Percentiles rank a stretch among this genome's conserved stretches.
phyloP scores from a whole-genome alignment of 83 land plant species.

The Diphasiastrum complanatum region DNA sequence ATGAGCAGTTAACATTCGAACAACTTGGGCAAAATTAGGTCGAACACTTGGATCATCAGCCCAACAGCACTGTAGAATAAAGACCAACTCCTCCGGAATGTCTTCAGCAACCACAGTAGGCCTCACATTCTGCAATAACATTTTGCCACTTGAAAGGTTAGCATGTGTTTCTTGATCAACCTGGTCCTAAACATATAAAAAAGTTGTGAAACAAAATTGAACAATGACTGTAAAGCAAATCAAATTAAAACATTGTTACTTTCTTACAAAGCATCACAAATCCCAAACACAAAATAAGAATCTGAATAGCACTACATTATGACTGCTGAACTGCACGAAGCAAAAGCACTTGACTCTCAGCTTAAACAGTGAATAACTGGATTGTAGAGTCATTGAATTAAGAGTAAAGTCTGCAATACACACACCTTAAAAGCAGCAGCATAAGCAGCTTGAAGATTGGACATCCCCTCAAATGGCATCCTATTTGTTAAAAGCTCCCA shows the following conservation, averaged over 20 bases:
- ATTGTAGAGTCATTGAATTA: too few relatives aligned
- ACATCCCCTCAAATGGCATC: conserved; percentile 86
- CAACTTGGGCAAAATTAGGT: conserved; percentile 54
- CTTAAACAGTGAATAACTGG: too few relatives aligned
- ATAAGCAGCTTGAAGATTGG: conserved; percentile 81
- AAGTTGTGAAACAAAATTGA: background rate
- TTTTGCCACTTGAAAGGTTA: background rate
- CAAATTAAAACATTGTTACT: background rate
- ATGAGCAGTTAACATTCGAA: conserved; percentile 39
- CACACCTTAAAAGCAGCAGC: conserved; percentile 81
- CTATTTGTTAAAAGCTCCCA: conserved; percentile 79
- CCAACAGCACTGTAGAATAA: conserved; percentile 66
- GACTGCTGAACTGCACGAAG: too few relatives aligned
- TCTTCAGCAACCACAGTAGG: conserved; percentile 43
- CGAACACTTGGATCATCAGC: conserved; percentile 53
- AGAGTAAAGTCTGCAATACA: background rate
- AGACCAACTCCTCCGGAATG: conserved; percentile 45
- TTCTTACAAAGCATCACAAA: too few relatives aligned
- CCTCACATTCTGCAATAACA: conserved; percentile 47
- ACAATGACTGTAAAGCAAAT: conserved; percentile 1
- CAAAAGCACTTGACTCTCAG: too few relatives aligned
- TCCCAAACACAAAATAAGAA: too few relatives aligned
- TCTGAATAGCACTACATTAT: too few relatives aligned
- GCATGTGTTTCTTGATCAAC: background rate
- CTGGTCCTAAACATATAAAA: background rate